phyloP scores from a whole-genome alignment of 768 basidiomycete genomes.

The Kwoniella dendrophila region DNA sequence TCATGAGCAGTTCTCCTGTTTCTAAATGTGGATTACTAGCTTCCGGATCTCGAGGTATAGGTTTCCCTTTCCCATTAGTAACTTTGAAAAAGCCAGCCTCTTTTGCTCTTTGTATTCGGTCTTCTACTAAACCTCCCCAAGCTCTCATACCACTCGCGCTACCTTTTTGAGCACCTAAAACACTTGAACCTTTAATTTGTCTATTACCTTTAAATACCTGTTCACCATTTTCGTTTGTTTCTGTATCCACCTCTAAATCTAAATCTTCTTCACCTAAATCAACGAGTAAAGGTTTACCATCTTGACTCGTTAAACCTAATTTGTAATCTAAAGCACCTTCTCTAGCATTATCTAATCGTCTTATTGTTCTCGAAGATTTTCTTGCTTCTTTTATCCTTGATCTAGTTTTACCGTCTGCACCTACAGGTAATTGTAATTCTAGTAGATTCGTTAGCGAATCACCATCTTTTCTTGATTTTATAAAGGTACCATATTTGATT shows the following conservation, averaged over 20 bases:
- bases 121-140: constrained; percentile 75
- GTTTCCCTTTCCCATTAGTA: constrained; percentile 70
- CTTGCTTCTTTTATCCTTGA: constrained; percentile 57
- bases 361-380: constrained; percentile 63
- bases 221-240: no score
- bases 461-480: constrained; percentile 33
- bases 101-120: constrained; percentile 66
- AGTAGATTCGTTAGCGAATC: constrained; percentile 41
- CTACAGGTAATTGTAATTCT: constrained; percentile 27
- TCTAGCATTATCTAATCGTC: constrained; percentile 65
- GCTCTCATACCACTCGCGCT: constrained; percentile 68
- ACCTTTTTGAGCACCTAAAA: constrained; percentile 46
- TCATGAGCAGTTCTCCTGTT: constrained; percentile 78
- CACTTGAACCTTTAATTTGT: constrained; percentile 57
- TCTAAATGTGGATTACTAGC: constrained; percentile 65
- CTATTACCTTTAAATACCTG: no score
- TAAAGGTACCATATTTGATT: constrained; percentile 52
- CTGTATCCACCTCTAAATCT: constrained; percentile 45
- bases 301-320: constrained; percentile 58
- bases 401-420: constrained; percentile 51
- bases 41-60: constrained; percentile 59
- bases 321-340: constrained; percentile 78
- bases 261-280: constrained; percentile 31
- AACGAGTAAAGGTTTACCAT: constrained; percentile 43
- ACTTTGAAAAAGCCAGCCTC: constrained; percentile 70